Conservation (phyloP, 1,139 yeast genomes). For the Pneumocystis canis region DNA sequence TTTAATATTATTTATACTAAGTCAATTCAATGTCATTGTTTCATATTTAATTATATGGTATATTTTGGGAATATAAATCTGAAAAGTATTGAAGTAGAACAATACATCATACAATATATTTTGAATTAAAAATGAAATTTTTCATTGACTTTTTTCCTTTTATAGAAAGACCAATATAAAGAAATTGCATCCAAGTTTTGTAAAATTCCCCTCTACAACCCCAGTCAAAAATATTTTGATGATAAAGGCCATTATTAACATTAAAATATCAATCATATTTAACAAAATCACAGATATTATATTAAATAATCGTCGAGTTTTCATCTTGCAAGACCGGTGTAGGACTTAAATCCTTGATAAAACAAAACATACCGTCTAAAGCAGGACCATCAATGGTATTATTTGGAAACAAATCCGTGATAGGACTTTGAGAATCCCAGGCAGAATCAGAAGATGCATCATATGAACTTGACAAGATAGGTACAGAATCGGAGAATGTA, state of each 20-base stretch:
- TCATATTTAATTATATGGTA: no score
- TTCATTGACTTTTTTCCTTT: no score
- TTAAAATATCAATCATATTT: neutral
- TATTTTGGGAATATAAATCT: no score
- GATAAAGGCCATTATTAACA: neutral
- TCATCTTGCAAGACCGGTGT: neutral
- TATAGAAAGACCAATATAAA: no score
- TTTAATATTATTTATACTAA: no score
- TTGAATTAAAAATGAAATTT: no score
- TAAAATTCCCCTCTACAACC: no score
- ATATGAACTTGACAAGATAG: neutral
- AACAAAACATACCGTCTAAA: neutral
- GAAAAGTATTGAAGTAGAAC: no score
- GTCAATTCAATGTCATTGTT: no score
- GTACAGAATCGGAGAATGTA: neutral
- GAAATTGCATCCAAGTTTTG: no score
- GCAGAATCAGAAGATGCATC: slow-evolving; percentile 1
- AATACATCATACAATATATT: no score
- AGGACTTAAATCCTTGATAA: neutral
- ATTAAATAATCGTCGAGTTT: neutral
- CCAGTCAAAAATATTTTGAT: neutral
- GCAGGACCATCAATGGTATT: neutral
- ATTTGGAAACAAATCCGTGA: neutral
- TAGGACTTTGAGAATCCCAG: neutral
- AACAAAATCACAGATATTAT: neutral